Percentiles rank a stretch among this genome's conserved stretches.
These are phyloP conservation scores for Xerocomus nothofagi DNA, from an alignment of 1,284 basidiomycete genomes.

Conservation along the genomic window DNA sequence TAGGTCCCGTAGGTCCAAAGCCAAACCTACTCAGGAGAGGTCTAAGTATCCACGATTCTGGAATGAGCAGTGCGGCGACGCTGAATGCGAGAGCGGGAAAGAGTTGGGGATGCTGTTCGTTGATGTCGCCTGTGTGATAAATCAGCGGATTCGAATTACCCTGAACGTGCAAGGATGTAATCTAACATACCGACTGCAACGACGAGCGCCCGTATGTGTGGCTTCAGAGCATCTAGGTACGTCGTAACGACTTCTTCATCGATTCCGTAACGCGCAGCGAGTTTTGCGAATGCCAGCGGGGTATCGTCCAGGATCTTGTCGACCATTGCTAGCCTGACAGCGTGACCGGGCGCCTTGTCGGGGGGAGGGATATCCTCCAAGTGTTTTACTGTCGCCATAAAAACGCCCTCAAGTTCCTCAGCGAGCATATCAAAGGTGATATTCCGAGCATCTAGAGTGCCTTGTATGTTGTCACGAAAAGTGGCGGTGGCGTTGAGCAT, in stretches of 20 bases:
- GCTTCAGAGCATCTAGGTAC: conserved; percentile 2
- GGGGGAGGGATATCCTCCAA: conserved; percentile 1
- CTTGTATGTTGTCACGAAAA: conserved; percentile 10
- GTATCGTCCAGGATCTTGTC: conserved; percentile 9
- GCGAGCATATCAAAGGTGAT: conserved; percentile 5
- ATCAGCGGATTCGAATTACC: background rate
- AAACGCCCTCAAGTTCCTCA: conserved; percentile 5
- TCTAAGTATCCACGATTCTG: conserved; percentile 12
- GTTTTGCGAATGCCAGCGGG: background rate
- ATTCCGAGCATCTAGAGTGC: conserved; percentile 4
- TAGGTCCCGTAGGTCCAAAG: conserved; percentile 18
- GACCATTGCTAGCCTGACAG: conserved; percentile 2
- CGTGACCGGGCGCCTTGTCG: conserved; percentile 1
- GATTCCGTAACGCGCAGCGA: conserved; percentile 3
- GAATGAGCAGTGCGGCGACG: conserved; percentile 9
- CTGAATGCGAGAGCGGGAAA: conserved; percentile 7
- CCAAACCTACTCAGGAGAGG: conserved; percentile 15
- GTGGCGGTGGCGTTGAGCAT: conserved; percentile 12
- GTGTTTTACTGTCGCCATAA: background rate
- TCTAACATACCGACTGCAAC: conserved; percentile 14
- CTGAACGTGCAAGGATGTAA: fast-evolving
- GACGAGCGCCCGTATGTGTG: background rate
- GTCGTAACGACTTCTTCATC: background rate
- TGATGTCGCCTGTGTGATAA: conserved; percentile 14
- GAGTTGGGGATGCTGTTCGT: conserved; percentile 13